A percentile compares a stretch with the other conserved stretches of the same genome.
phyloP scores from a whole-genome alignment of 164 flowering plant genomes.

The Cinnamomum micranthum region DNA sequence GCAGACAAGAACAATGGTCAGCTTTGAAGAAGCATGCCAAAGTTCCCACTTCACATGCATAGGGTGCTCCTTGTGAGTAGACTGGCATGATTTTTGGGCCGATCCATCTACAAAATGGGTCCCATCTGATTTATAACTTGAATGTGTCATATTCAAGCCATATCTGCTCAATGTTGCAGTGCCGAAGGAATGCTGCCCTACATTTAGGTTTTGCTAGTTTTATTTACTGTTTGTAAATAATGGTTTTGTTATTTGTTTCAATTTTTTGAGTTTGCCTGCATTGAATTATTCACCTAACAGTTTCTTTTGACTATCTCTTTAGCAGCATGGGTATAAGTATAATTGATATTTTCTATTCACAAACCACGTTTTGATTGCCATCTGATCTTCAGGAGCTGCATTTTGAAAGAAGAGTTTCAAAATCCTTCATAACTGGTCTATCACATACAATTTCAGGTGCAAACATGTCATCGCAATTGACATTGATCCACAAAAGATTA shows the following conservation, averaged over 20 bases:
- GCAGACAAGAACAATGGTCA: too few species aligned
- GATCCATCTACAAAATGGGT: not conserved
- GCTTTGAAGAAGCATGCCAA: not conserved
- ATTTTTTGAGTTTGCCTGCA: not conserved
- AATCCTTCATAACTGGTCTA: not conserved
- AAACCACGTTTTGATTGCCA: not conserved
- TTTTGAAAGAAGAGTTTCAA: not conserved
- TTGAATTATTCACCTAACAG: not conserved
- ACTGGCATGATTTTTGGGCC: not conserved
- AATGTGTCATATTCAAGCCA: too few species aligned
- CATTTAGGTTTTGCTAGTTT: too few species aligned
- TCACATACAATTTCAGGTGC: slow-evolving; percentile 39
- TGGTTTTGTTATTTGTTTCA: not conserved
- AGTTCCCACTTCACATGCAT: not conserved
- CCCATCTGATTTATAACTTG: too few species aligned
- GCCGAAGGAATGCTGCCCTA: too few species aligned
- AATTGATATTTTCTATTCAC: not conserved
- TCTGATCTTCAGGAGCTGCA: not conserved
- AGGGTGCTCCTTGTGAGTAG: not conserved
- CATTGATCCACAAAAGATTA: slow-evolving; percentile 81
- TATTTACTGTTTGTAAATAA: not conserved
- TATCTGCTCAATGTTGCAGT: too few species aligned
- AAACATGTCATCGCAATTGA: slow-evolving; percentile 84
- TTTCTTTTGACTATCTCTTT: not conserved
- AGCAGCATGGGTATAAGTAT: not conserved